These are phyloP conservation scores for Nemophila menziesii DNA, from an alignment of 257 asterid genomes.

Conservation along the genomic window DNA sequence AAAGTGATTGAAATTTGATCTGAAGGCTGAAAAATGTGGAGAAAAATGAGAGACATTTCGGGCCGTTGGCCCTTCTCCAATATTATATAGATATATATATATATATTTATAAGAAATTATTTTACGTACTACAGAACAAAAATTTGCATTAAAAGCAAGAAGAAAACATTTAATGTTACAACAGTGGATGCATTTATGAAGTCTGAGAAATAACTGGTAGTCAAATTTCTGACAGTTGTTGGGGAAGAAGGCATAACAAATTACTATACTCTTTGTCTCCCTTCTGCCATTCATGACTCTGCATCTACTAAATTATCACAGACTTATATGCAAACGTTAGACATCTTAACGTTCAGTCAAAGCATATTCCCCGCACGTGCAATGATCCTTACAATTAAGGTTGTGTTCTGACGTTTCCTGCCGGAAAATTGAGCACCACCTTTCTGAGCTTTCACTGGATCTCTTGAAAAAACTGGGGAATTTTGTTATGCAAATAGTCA, in stretches of 20 bases:
- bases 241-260: not conserved
- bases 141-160: not conserved
- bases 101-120: too few species aligned
- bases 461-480: too few species aligned
- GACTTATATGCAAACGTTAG: not conserved
- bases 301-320: not conserved
- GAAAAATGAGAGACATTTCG: too few species aligned
- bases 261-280: constrained; percentile 7
- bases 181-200: not conserved
- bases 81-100: too few species aligned
- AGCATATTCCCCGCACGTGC: constrained; percentile 4
- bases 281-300: not conserved
- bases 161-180: not conserved
- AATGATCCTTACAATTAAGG: not conserved
- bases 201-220: not conserved
- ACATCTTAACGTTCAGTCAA: not conserved
- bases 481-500: too few species aligned
- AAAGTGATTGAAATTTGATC: too few species aligned
- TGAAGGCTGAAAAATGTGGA: too few species aligned
- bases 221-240: too few species aligned
- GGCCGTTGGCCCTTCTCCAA: too few species aligned
- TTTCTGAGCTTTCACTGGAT: too few species aligned
- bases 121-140: not conserved
- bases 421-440: too few species aligned
- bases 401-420: not conserved